A percentile compares a stretch with the other conserved stretches of the same genome.
phyloP scores from a whole-genome alignment of 1,284 basidiomycete genomes.

The Sporisorium reilianum region DNA sequence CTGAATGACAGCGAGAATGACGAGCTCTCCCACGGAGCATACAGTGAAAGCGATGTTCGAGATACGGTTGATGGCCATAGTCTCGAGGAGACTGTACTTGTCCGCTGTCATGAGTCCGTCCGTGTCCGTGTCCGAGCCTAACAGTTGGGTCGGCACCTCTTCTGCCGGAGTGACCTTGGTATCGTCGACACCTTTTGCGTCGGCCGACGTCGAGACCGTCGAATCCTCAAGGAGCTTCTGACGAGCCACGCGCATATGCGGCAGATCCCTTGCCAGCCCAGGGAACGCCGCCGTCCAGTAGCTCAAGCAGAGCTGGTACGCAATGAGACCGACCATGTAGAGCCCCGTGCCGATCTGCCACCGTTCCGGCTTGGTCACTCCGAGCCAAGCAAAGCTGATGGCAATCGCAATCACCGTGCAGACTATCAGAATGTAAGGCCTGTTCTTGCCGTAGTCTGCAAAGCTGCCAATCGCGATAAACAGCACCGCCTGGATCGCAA shows the following conservation, averaged over 20 bases:
- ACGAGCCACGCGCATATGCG: slow-evolving; percentile 76
- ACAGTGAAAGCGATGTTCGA: slow-evolving; percentile 83
- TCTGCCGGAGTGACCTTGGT: slow-evolving; percentile 26
- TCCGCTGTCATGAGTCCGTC: slow-evolving; percentile 70
- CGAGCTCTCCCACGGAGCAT: slow-evolving; percentile 81
- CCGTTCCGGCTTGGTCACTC: slow-evolving; percentile 74
- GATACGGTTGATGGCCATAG: slow-evolving; percentile 84
- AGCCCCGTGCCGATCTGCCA: slow-evolving; percentile 82
- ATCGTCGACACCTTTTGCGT: slow-evolving; percentile 5
- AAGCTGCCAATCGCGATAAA: slow-evolving; percentile 85
- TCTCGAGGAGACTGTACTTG: slow-evolving; percentile 81
- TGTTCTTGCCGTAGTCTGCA: slow-evolving; percentile 33
- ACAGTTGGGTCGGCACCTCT: neutral
- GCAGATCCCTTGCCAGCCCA: slow-evolving; percentile 82
- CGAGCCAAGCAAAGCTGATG: slow-evolving; percentile 36
- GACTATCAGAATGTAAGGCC: slow-evolving; percentile 51
- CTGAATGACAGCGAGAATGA: slow-evolving; percentile 80
- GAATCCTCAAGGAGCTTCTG: slow-evolving; percentile 73
- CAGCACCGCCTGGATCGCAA: slow-evolving; percentile 70
- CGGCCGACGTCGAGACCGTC: neutral
- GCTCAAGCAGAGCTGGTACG: slow-evolving; percentile 82
- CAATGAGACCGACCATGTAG: slow-evolving; percentile 84
- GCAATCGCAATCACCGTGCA: slow-evolving; percentile 43
- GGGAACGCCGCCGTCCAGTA: slow-evolving; percentile 87
- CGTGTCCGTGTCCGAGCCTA: neutral